A percentile compares a stretch with the other conserved stretches of the same genome.
phyloP scores from a whole-genome alignment of 495 filamentous ascomycete species.

The Bryoglossum gracile region DNA sequence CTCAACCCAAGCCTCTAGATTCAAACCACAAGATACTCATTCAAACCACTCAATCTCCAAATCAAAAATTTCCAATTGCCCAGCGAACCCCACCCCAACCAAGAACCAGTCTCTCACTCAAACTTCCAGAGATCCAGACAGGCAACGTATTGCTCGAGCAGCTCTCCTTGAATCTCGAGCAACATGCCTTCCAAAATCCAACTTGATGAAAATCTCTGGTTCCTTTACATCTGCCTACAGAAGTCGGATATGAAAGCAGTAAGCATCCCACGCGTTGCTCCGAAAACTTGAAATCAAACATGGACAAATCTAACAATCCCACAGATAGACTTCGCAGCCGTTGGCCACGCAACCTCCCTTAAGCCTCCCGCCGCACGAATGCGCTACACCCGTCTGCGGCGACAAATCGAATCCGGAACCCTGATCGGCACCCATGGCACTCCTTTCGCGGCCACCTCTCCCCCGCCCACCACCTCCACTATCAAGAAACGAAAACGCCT shows the following conservation, averaged over 20 bases:
- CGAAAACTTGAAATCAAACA: neutral
- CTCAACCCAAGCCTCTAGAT: too few relatives aligned
- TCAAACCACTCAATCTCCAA: conserved; percentile 5
- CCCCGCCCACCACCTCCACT: neutral
- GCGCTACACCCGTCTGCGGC: conserved; percentile 31
- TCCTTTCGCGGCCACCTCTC: conserved; percentile 7
- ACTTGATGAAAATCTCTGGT: conserved; percentile 29
- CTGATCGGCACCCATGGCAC: conserved; percentile 20
- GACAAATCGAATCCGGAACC: conserved; percentile 29
- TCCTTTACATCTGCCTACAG: conserved; percentile 34
- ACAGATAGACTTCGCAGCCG: conserved; percentile 34
- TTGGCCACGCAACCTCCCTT: conserved; percentile 26
- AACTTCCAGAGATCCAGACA: neutral
- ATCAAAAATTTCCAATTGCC: too few relatives aligned
- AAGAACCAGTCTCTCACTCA: too few relatives aligned
- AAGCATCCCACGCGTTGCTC: conserved; percentile 9
- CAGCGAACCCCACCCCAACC: too few relatives aligned
- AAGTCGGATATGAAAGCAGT: conserved; percentile 30
- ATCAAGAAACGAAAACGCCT: neutral
- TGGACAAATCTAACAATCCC: conserved; percentile 4
- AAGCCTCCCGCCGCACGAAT: conserved; percentile 34
- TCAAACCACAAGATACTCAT: conserved; percentile 2
- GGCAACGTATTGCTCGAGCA: too few relatives aligned
- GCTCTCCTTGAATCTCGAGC: neutral
- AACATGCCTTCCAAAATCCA: conserved; percentile 28